These are phyloP conservation scores for Pseudocercospora fijiensis DNA, from an alignment of 2,329 filamentous ascomycete genomes.

Conservation along the genomic window DNA sequence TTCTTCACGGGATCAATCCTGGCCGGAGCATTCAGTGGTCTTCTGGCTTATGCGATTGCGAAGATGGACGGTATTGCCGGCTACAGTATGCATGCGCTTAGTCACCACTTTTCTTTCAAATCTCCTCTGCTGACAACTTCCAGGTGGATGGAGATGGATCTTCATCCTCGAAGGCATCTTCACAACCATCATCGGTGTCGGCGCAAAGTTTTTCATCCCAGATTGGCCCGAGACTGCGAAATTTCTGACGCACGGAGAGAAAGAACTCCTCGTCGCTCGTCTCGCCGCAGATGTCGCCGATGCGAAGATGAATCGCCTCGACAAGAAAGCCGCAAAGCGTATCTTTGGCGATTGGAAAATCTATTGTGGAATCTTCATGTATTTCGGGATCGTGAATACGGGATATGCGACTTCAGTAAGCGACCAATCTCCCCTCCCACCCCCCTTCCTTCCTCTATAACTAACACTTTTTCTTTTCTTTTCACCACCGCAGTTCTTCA, in stretches of 20 bases:
- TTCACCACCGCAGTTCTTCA: too few species aligned
- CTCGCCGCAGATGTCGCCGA: slow-evolving; percentile 49
- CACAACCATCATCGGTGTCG: slow-evolving; percentile 50
- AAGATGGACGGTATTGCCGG: slow-evolving; percentile 48
- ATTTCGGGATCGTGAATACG: slow-evolving; percentile 45
- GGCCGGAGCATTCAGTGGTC: slow-evolving; percentile 39
- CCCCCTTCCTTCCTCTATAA: too few species aligned
- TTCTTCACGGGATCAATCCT: slow-evolving; percentile 34
- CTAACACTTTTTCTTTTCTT: slow-evolving; percentile 42
- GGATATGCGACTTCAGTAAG: slow-evolving; percentile 44
- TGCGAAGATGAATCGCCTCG: slow-evolving; percentile 54
- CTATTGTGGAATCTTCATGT: slow-evolving; percentile 50
- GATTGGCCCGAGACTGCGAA: slow-evolving; percentile 49
- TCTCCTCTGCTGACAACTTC: neutral
- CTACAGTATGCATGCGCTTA: slow-evolving; percentile 45
- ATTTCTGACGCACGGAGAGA: slow-evolving; percentile 54
- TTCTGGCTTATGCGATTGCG: slow-evolving; percentile 40
- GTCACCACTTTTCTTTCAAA: too few species aligned
- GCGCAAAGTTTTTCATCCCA: slow-evolving; percentile 55
- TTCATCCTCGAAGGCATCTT: slow-evolving; percentile 63
- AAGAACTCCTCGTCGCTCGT: slow-evolving; percentile 54
- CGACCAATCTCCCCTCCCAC: neutral
- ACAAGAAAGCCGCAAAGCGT: slow-evolving; percentile 49
- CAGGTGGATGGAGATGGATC: slow-evolving; percentile 47
- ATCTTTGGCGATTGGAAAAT: slow-evolving; percentile 51